Evolutionary conservation across 1,284 basidiomycete species (phyloP), one percentile per base, ranked within the genome.

Genomic region (Malassezia arunalokei): DNA sequence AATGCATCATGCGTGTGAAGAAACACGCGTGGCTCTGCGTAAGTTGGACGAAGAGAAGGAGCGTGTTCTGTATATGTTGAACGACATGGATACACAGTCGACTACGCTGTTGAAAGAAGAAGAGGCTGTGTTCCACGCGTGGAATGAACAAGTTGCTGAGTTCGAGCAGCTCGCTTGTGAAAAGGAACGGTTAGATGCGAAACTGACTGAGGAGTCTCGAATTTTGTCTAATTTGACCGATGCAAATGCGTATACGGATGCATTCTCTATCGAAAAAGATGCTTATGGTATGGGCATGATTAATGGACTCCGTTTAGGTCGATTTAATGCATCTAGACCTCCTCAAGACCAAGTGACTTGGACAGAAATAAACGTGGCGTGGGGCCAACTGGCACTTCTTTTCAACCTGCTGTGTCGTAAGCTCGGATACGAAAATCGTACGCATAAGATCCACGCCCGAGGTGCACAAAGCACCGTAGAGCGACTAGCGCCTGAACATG

Each of bases 331-430:
- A 32, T 81, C 84, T 32, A 81, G 82, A 14, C 84, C 85, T 64
- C 39, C 81, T 43, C 20, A 48, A 40, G 54, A 66, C 0, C 63
- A 86, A 37, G 63, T 98, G 28, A 92, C 96, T 69, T 99, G 92
- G 91, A 82, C 87, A 5, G 94, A 99, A 75, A 91, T 98, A 74
- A 98, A 98, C 70, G 94, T 94, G 5, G 94, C 94, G 3, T 95
- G 92, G 89, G 94, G 94, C 0, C 86, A 96, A 68, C 87, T 89
- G 0, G 78, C 92, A n/a, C 77, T 98, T 17, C 78, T 96, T 47
- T 77, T 98, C 12, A 86, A 91, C 64, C 89, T 89, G 5, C 81
- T 98, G 3, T 49, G 60, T 2, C 51, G 65, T 6, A 67, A 64
- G 38, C 44, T 64, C 5, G 40, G 45, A 8, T 37, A 61, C 3